phyloP scores from a whole-genome alignment of 164 flowering plant species.

The Dillenia suffruticosa region DNA sequence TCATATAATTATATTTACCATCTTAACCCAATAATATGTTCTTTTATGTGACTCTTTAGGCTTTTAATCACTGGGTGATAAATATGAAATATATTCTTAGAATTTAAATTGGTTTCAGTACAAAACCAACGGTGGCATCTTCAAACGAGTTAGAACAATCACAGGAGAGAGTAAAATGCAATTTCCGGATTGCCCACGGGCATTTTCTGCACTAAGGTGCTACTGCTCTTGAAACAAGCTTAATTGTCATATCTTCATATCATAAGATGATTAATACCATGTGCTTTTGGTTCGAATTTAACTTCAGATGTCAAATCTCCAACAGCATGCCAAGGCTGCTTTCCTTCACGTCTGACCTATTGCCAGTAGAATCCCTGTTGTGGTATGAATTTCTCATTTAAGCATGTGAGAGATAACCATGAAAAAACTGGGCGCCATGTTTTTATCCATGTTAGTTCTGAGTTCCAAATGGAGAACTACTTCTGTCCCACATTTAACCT shows the following conservation, averaged over 20 bases:
- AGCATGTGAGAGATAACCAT: conserved; percentile 82
- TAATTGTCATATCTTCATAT: too few species aligned
- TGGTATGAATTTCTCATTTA: conserved; percentile 59
- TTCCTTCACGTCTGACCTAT: conserved; percentile 56
- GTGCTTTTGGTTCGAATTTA: neutral
- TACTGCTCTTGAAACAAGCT: neutral
- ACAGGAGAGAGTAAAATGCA: conserved; percentile 50
- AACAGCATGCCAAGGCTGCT: conserved; percentile 67
- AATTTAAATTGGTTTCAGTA: too few species aligned
- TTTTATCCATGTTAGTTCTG: too few species aligned
- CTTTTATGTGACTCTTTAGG: too few species aligned
- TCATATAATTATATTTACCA: too few species aligned
- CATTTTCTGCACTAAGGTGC: conserved; percentile 66
- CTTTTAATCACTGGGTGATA: too few species aligned
- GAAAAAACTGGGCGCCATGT: conserved; percentile 64
- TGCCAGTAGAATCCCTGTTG: conserved; percentile 58
- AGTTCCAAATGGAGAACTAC: too few species aligned
- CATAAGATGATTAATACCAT: neutral
- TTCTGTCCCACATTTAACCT: too few species aligned
- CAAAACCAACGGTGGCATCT: too few species aligned
- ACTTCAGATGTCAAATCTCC: conserved; percentile 72
- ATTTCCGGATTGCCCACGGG: conserved; percentile 42
- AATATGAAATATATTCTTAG: too few species aligned
- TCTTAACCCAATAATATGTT: too few species aligned
- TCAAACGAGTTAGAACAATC: too few species aligned